Evolutionary conservation across 768 basidiomycete genomes (phyloP).

Genomic region (Amanita exitialis): DNA sequence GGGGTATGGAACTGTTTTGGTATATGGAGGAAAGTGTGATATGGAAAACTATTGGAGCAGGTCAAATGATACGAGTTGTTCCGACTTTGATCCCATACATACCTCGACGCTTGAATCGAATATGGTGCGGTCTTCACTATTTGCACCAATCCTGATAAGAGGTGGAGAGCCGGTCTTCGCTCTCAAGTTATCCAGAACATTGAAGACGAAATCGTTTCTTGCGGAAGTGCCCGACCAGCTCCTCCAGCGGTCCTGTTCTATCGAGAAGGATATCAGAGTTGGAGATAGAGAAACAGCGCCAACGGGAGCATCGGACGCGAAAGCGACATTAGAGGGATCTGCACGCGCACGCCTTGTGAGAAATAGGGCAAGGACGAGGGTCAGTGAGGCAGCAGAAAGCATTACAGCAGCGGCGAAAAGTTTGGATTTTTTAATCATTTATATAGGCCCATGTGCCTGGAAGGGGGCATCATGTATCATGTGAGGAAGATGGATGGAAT

Average conservation of each 20-base stretch:
- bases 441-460: background rate
- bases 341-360: background rate
- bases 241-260: conserved; percentile 62
- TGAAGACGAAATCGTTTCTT: conserved; percentile 51
- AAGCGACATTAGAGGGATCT: conserved; percentile 21
- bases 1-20: conserved; percentile 47
- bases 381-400: background rate
- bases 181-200: conserved; percentile 46
- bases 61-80: background rate
- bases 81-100: conserved; percentile 3
- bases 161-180: conserved; percentile 41
- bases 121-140: conserved; percentile 49
- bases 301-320: conserved; percentile 28
- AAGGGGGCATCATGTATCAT: background rate
- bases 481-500: background rate
- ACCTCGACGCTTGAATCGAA: conserved; percentile 41
- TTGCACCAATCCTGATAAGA: conserved; percentile 49
- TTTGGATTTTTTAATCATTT: background rate
- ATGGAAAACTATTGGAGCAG: conserved; percentile 28
- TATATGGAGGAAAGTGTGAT: conserved; percentile 37
- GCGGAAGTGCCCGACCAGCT: conserved; percentile 52
- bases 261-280: conserved; percentile 51
- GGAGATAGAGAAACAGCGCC: conserved; percentile 27
- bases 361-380: background rate
- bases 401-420: background rate